A percentile compares a stretch with the other conserved stretches of the same genome.
Conservation (phyloP, 257 asterid genomes). For the Primulina eburnea region DNA sequence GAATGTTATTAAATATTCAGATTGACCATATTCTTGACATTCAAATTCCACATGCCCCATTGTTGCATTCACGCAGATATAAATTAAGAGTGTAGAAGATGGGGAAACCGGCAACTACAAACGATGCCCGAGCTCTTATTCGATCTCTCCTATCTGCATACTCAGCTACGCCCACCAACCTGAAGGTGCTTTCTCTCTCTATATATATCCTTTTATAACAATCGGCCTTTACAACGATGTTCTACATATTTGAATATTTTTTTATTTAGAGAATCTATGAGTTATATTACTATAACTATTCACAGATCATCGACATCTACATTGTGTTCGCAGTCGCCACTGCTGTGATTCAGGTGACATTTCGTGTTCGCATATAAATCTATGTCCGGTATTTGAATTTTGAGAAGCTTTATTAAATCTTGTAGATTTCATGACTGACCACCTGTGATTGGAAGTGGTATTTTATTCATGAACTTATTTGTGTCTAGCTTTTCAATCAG, state of each 20-base stretch:
- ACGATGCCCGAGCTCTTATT: not conserved
- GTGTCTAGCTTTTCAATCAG: not conserved
- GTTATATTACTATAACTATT: not conserved
- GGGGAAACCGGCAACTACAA: not conserved
- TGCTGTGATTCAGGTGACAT: constrained; percentile 69
- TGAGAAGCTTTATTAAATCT: constrained; percentile 4
- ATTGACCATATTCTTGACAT: not conserved
- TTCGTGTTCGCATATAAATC: not conserved
- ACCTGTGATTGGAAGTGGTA: not conserved
- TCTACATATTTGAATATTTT: too few relatives aligned
- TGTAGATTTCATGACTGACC: not conserved
- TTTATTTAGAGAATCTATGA: not conserved
- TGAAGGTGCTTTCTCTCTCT: not conserved
- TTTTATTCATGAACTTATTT: not conserved
- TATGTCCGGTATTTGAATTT: not conserved
- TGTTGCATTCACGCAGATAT: not conserved
- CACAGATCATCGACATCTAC: constrained; percentile 80
- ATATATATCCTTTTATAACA: not conserved
- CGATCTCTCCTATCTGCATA: not conserved
- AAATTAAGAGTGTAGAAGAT: not conserved
- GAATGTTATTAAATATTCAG: not conserved
- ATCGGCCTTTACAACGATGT: too few relatives aligned
- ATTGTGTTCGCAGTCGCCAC: constrained; percentile 58
- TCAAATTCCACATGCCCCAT: not conserved
- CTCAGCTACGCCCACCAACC: not conserved